Conservation (phyloP, 805 yeast species). For the Phaffomyces thermotolerans region DNA sequence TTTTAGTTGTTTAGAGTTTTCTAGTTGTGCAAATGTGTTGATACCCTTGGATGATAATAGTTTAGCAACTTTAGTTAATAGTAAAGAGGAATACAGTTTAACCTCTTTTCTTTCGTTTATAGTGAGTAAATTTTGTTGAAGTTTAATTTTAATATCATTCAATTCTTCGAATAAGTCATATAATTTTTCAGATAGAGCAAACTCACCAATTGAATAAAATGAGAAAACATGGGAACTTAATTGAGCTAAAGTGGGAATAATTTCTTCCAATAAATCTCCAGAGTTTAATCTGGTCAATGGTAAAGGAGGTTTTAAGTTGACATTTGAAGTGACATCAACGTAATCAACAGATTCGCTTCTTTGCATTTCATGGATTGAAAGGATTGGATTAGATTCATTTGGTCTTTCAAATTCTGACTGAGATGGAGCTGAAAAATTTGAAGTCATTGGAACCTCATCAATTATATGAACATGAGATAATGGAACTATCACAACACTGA, state of each 20-base stretch:
- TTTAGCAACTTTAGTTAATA: conserved; percentile 55
- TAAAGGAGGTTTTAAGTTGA: conserved; percentile 42
- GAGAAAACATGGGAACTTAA: conserved; percentile 60
- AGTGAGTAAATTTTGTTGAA: conserved; percentile 46
- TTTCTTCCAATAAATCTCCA: conserved; percentile 46
- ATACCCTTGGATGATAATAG: conserved; percentile 41
- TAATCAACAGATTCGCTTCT: conserved; percentile 22
- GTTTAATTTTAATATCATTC: conserved; percentile 50
- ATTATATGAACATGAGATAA: conserved; percentile 42
- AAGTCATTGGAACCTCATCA: conserved; percentile 35
- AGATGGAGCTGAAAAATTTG: conserved; percentile 26
- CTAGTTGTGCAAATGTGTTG: conserved; percentile 23
- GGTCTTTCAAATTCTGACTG: conserved; percentile 21
- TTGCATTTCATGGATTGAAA: conserved; percentile 30
- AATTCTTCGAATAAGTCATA: conserved; percentile 45
- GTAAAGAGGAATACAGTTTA: conserved; percentile 42
- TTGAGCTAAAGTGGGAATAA: conserved; percentile 48
- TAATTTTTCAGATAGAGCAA: conserved; percentile 51
- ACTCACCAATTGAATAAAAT: conserved; percentile 65
- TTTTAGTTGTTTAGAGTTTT: conserved; percentile 19
- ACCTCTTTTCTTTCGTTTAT: conserved; percentile 42
- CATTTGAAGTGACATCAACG: conserved; percentile 17
- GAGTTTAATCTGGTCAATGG: conserved; percentile 43
- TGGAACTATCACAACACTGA: conserved; percentile 56
- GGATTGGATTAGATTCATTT: conserved; percentile 19